phyloP scores from a whole-genome alignment of 345 rosid genomes.

The Toxicodendron radicans region DNA sequence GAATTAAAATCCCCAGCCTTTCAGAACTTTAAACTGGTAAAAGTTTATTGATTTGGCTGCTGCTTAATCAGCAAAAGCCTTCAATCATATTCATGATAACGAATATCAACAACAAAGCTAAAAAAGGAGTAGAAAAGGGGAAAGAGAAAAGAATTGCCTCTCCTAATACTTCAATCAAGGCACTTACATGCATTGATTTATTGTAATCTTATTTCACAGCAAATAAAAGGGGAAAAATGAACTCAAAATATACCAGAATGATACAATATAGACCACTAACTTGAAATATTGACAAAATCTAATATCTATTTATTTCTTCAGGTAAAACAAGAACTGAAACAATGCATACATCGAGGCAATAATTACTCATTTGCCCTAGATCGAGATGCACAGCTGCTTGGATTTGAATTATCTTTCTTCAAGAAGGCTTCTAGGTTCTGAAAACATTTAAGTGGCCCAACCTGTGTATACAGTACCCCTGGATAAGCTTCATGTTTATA shows the following conservation, averaged over 20 bases:
- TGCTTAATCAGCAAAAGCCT: no score
- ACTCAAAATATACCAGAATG: neutral
- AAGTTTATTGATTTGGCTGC: no score
- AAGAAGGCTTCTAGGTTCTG: conserved; percentile 40
- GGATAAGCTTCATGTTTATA: neutral
- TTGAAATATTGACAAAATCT: neutral
- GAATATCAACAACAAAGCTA: neutral
- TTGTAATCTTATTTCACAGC: conserved; percentile 1
- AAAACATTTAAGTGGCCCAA: conserved; percentile 50
- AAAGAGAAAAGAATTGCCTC: neutral
- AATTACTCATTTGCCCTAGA: conserved; percentile 41
- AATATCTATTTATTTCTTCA: neutral
- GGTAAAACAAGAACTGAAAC: neutral
- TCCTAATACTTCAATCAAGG: neutral
- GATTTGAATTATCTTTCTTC: conserved; percentile 50
- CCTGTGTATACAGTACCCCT: conserved; percentile 31
- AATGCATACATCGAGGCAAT: neutral
- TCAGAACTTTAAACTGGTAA: no score
- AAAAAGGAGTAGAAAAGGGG: neutral
- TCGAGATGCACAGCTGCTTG: conserved; percentile 56
- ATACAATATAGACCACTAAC: neutral
- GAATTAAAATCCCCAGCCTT: no score
- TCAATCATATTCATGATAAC: neutral
- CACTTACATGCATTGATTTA: neutral
- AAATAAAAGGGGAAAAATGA: neutral